Conservation (phyloP, 371 early-diverging fungal species). For the Mortierella sp. region DNA sequence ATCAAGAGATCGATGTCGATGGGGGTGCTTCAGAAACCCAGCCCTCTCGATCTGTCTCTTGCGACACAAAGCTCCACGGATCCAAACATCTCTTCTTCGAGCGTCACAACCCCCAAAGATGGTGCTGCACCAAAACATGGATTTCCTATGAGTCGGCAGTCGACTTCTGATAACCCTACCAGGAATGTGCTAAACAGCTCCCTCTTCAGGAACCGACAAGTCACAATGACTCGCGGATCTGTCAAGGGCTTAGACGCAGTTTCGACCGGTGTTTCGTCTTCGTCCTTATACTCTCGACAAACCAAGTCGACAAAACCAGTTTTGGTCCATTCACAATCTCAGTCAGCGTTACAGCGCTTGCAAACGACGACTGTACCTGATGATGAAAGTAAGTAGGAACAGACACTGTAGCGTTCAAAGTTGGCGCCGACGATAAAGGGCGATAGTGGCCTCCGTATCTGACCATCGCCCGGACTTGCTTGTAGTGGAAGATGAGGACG, state of each 20-base stretch:
- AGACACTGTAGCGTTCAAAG: too few relatives aligned
- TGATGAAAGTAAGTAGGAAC: slow-evolving; percentile 7
- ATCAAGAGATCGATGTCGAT: slow-evolving; percentile 33
- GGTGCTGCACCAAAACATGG: slow-evolving; percentile 9
- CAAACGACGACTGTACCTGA: slow-evolving; percentile 1
- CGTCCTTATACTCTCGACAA: background rate
- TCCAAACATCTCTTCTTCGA: slow-evolving; percentile 3
- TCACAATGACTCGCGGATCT: slow-evolving; percentile 32
- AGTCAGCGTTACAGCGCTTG: background rate
- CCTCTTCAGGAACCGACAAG: slow-evolving; percentile 49
- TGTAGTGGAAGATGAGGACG: slow-evolving; percentile 38
- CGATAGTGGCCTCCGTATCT: too few relatives aligned
- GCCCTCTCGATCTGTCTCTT: slow-evolving; percentile 19
- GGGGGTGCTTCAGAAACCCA: slow-evolving; percentile 39
- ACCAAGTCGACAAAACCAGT: background rate
- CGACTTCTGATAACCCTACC: slow-evolving; percentile 26
- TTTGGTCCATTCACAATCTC: background rate
- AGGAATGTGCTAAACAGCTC: slow-evolving; percentile 36
- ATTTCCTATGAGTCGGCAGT: slow-evolving; percentile 16
- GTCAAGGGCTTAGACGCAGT: slow-evolving; percentile 23
- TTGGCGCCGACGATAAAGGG: too few relatives aligned
- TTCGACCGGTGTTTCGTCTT: background rate
- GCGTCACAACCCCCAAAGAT: slow-evolving; percentile 6
- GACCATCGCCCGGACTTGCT: too few relatives aligned
- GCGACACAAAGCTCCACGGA: too few relatives aligned